Conservation (phyloP, 1,284 basidiomycete species). For the Kwoniella shivajii region DNA sequence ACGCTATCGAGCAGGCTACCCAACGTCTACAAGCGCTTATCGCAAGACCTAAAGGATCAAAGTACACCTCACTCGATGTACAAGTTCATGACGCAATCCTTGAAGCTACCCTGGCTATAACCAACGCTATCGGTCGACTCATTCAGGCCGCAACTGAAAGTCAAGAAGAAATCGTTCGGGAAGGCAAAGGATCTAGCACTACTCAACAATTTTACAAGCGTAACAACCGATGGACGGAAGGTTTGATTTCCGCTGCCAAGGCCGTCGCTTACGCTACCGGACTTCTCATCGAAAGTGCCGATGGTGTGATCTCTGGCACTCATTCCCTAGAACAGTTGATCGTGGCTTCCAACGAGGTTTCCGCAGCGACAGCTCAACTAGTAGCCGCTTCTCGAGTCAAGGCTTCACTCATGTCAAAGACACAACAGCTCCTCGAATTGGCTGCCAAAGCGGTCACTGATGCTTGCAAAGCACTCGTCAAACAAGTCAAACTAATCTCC, state of each 20-base stretch:
- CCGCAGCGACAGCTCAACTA: constrained; percentile 93
- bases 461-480: constrained; percentile 95
- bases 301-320: constrained; percentile 94
- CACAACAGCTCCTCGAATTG: constrained; percentile 91
- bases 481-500: constrained; percentile 93
- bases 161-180: constrained; percentile 95
- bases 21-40: constrained; percentile 86
- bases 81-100: constrained; percentile 99
- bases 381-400: constrained; percentile 98
- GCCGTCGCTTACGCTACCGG: constrained; percentile 97
- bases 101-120: constrained; percentile 89
- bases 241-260: constrained; percentile 96
- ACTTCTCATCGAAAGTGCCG: constrained; percentile 94
- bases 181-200: constrained; percentile 88
- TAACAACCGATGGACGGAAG: constrained; percentile 99
- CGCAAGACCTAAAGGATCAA: constrained; percentile 75
- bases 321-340: constrained; percentile 98
- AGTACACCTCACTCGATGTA: constrained; percentile 86
- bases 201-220: constrained; percentile 98
- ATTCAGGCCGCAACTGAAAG: constrained; percentile 96
- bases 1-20: constrained; percentile 92
- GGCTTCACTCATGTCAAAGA: constrained; percentile 97
- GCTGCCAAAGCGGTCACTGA: constrained; percentile 98
- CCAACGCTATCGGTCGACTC: constrained; percentile 88
- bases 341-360: constrained; percentile 98